phyloP scores from a whole-genome alignment of 1,284 basidiomycete species.

The Rhodotorula sp. region DNA sequence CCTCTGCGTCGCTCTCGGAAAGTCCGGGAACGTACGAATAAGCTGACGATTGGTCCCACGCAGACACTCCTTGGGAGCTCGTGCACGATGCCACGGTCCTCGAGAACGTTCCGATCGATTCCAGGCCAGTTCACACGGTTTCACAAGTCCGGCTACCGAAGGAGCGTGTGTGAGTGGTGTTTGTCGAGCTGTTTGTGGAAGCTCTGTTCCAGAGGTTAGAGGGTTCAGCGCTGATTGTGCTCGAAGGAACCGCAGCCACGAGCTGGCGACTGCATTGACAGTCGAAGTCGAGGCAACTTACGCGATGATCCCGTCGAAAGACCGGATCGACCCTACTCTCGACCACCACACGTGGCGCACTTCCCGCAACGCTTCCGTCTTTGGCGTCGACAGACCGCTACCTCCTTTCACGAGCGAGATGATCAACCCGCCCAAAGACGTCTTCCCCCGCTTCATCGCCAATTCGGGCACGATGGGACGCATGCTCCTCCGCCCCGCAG shows the following conservation, averaged over 20 bases:
- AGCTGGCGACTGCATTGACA: background rate
- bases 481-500: background rate
- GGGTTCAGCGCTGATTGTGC: too few relatives aligned
- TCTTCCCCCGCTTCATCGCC: background rate
- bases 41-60: too few relatives aligned
- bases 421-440: background rate
- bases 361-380: constrained; percentile 1
- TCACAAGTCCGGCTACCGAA: background rate
- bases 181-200: too few relatives aligned
- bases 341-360: constrained; percentile 1
- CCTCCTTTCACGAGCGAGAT: background rate
- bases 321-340: background rate
- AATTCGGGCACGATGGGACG: background rate
- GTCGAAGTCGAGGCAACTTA: background rate
- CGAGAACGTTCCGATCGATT: background rate
- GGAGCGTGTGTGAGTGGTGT: background rate
- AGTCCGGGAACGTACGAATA: too few relatives aligned
- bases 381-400: background rate
- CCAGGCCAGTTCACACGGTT: background rate
- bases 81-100: background rate
- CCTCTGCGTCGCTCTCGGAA: background rate
- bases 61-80: background rate
- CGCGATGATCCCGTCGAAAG: constrained; percentile 1
- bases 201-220: too few relatives aligned
- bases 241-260: too few relatives aligned